These are phyloP conservation scores for Macrophomina phaseolina DNA, from an alignment of 2,329 filamentous ascomycete species.

Conservation along the genomic window DNA sequence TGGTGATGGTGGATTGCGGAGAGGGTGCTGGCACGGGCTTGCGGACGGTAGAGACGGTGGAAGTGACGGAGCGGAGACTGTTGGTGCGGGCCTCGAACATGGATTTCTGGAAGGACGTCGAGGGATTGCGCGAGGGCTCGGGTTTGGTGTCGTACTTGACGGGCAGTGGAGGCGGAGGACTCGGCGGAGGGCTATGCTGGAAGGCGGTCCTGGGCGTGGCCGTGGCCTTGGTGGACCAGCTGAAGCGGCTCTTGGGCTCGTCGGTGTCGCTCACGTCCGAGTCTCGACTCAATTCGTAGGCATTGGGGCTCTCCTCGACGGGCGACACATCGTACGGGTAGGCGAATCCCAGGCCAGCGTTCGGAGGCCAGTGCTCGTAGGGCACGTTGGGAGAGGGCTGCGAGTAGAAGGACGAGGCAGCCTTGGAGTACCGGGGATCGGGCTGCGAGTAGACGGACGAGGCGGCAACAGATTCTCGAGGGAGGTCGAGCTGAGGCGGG, in stretches of 20 bases:
- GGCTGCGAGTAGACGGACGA: constrained; percentile 69
- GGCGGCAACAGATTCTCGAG: constrained; percentile 29
- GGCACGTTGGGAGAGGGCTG: constrained; percentile 54
- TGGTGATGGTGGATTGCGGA: constrained; percentile 30
- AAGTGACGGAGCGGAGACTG: constrained; percentile 32
- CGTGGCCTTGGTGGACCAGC: constrained; percentile 49
- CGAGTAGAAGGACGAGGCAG: constrained; percentile 66
- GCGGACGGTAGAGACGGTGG: constrained; percentile 33
- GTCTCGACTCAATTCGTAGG: neutral
- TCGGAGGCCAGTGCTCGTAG: constrained; percentile 19
- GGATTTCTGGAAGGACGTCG: constrained; percentile 25
- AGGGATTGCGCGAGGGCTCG: constrained; percentile 16
- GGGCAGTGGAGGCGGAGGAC: constrained; percentile 47
- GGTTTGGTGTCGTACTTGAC: constrained; percentile 29
- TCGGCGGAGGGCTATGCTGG: constrained; percentile 50
- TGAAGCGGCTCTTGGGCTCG: constrained; percentile 45
- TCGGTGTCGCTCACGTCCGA: constrained; percentile 21
- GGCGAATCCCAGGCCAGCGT: constrained; percentile 25
- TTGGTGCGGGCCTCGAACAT: constrained; percentile 36
- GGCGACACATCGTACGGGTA: constrained; percentile 25
- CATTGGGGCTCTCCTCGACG: constrained; percentile 17
- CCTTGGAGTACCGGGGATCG: constrained; percentile 44
- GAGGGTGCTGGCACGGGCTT: constrained; percentile 37
- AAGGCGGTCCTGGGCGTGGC: constrained; percentile 44
- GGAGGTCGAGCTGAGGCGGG: neutral